Evolutionary conservation across 371 early-diverging fungal species (phyloP).

Genomic region (Smittium culicis): DNA sequence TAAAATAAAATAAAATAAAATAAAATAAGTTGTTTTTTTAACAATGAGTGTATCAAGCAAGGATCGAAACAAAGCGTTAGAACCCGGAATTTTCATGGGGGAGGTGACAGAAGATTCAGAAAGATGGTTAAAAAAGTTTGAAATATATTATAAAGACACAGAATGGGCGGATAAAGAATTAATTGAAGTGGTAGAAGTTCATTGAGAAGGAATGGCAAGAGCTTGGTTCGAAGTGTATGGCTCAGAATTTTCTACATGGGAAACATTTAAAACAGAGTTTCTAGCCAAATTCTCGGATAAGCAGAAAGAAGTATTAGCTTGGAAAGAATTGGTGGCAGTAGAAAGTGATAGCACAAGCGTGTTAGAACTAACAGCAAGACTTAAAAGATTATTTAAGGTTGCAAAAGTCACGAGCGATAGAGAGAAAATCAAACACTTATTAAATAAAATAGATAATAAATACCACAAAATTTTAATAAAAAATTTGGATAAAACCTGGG

Average conservation of each 20-base stretch:
- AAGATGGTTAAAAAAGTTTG: not conserved
- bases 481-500: not conserved
- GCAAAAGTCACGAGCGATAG: not conserved
- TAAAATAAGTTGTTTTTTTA: too few relatives aligned
- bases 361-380: not conserved
- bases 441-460: not conserved
- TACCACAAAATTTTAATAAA: not conserved
- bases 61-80: not conserved
- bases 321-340: not conserved
- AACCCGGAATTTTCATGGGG: not conserved
- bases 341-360: not conserved
- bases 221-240: constrained; percentile 2
- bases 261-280: not conserved
- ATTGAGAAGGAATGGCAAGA: not conserved
- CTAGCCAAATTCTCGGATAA: not conserved
- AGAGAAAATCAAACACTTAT: constrained; percentile 7
- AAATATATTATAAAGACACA: not conserved
- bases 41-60: too few relatives aligned
- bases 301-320: not conserved
- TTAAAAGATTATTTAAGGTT: not conserved
- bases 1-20: not conserved
- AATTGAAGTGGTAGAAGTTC: constrained; percentile 1
- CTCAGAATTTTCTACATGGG: not conserved
- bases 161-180: not conserved
- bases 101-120: not conserved